A percentile compares a stretch with the other conserved stretches of the same genome.
Evolutionary conservation across 805 yeast genomes (phyloP).

Genomic region (Ogataea corticis): DNA sequence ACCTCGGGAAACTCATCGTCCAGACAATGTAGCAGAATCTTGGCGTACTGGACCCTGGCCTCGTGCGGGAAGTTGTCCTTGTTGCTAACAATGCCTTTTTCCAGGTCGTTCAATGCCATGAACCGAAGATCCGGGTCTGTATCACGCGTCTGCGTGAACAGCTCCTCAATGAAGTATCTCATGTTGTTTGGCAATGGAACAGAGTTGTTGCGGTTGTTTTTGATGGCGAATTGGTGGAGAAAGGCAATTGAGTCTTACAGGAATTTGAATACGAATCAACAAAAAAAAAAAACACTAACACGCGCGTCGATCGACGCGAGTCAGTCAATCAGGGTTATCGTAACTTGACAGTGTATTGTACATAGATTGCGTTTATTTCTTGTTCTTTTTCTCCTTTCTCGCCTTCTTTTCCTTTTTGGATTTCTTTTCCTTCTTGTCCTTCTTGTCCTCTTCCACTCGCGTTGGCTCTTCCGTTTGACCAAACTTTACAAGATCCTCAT

Average conservation of each 20-base stretch:
- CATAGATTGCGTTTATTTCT: not conserved
- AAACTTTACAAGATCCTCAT: slow-evolving; percentile 26
- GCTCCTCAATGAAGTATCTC: slow-evolving; percentile 30
- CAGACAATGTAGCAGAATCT: slow-evolving; percentile 35
- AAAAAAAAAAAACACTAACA: slow-evolving; percentile 1
- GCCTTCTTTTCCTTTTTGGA: slow-evolving; percentile 13
- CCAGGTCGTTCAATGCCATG: slow-evolving; percentile 81
- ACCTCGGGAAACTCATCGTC: slow-evolving; percentile 70
- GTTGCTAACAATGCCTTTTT: slow-evolving; percentile 39
- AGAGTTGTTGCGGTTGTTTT: not conserved
- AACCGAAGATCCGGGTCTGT: slow-evolving; percentile 81
- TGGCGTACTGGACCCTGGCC: slow-evolving; percentile 34
- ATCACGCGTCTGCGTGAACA: slow-evolving; percentile 51
- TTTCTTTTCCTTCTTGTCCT: slow-evolving; percentile 14
- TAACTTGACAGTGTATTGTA: not conserved
- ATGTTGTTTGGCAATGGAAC: slow-evolving; percentile 8
- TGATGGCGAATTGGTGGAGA: not conserved
- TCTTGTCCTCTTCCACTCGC: slow-evolving; percentile 19
- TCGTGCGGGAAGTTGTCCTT: slow-evolving; percentile 39
- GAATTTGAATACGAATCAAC: not conserved
- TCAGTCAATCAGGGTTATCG: no score
- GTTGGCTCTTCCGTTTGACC: slow-evolving; percentile 17
- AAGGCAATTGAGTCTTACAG: not conserved
- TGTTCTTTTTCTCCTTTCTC: not conserved
- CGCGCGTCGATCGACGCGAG: not conserved